A percentile compares a stretch with the other conserved stretches of the same genome.
Evolutionary conservation across 345 rosid genomes (phyloP).

Genomic region (Melastoma malabathricum): DNA sequence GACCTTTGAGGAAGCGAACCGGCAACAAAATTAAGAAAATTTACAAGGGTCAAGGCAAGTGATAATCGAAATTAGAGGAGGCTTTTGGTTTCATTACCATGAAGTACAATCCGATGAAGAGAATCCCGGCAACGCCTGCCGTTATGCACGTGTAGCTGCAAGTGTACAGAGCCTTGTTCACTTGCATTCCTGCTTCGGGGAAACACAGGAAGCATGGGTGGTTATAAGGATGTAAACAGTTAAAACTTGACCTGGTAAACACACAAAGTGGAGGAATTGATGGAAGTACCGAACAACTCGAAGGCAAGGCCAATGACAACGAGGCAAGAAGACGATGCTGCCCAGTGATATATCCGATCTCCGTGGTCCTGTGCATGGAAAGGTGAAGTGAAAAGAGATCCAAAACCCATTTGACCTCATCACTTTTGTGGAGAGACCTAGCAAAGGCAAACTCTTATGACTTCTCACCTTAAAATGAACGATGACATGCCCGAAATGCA

Average conservation of each 20-base stretch:
- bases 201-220: constrained; percentile 2
- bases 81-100: constrained; percentile 17
- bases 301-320: constrained; percentile 37
- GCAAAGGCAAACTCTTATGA: constrained; percentile 13
- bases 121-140: constrained; percentile 53
- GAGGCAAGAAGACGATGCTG: constrained; percentile 31
- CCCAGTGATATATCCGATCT: constrained; percentile 20
- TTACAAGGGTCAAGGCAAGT: not conserved
- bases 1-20: constrained; percentile 5
- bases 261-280: not conserved
- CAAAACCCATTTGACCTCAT: constrained; percentile 29
- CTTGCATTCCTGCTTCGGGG: constrained; percentile 40
- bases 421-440: constrained; percentile 18
- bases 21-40: not conserved
- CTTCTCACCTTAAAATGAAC: constrained; percentile 50
- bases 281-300: constrained; percentile 28
- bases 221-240: not conserved
- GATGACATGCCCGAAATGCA: constrained; percentile 64
- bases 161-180: constrained; percentile 61
- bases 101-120: constrained; percentile 35
- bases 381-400: constrained; percentile 6
- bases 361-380: constrained; percentile 40
- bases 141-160: constrained; percentile 58
- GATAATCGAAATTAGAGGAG: not conserved
- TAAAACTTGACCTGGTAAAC: not conserved